Evolutionary conservation across 345 rosid species (phyloP).

Genomic region (Hibiscus trionum): DNA sequence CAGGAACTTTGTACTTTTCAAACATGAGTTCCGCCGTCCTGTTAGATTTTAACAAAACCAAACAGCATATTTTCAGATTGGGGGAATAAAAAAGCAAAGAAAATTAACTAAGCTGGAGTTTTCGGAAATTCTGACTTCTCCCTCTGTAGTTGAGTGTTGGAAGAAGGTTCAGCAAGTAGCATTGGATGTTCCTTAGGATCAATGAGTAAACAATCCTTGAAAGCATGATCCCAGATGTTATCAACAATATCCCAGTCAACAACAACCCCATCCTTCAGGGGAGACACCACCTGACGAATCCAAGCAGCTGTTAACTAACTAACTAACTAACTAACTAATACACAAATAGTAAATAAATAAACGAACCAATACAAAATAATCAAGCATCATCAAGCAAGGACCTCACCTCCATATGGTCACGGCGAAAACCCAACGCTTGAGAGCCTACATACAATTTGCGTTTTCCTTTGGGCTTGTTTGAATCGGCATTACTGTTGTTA

Average conservation of each 20-base stretch:
- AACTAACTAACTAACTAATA: slow-evolving; percentile 10
- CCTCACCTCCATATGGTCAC: slow-evolving; percentile 90
- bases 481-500: slow-evolving; percentile 32
- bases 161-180: slow-evolving; percentile 94
- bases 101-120: background rate
- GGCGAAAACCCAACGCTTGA: slow-evolving; percentile 79
- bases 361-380: background rate
- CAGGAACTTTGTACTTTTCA: slow-evolving; percentile 92
- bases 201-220: slow-evolving; percentile 68
- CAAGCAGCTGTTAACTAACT: background rate
- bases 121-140: slow-evolving; percentile 46
- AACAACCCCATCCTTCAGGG: slow-evolving; percentile 85
- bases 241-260: slow-evolving; percentile 96
- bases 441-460: slow-evolving; percentile 81
- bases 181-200: slow-evolving; percentile 95
- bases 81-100: background rate
- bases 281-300: slow-evolving; percentile 58
- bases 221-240: slow-evolving; percentile 95
- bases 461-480: slow-evolving; percentile 58
- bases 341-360: background rate
- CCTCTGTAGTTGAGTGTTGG: slow-evolving; percentile 82
- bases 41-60: background rate
- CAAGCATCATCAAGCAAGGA: slow-evolving; percentile 5
- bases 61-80: background rate
- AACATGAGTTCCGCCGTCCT: slow-evolving; percentile 90